A percentile compares a stretch with the other conserved stretches of the same genome.
These are phyloP conservation scores for Botryosphaeria dothidea DNA, from an alignment of 2,329 filamentous ascomycete species.

Conservation along the genomic window DNA sequence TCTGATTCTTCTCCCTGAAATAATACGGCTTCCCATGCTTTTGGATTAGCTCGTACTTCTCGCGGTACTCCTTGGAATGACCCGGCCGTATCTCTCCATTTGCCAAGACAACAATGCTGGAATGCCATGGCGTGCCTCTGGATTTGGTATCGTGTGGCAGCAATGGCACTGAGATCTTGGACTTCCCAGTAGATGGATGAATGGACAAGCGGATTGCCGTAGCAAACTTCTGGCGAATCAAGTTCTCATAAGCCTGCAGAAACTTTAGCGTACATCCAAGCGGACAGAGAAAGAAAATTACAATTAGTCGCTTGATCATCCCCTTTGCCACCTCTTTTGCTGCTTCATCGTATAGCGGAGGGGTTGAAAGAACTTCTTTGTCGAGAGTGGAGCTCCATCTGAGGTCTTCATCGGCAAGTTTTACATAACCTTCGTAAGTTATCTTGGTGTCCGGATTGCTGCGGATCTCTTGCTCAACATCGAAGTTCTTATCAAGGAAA, in stretches of 20 bases:
- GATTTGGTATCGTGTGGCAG: slow-evolving; percentile 1
- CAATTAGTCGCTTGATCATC: not conserved
- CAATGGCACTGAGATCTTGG: slow-evolving; percentile 14
- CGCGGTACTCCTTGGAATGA: not conserved
- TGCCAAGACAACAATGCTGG: not conserved
- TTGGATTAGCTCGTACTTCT: not conserved
- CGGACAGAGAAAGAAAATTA: not conserved
- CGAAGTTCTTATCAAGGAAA: not conserved
- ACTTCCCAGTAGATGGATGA: slow-evolving; percentile 15
- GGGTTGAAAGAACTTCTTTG: not conserved
- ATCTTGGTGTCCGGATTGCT: not conserved
- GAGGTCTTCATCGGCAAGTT: not conserved
- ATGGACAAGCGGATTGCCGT: slow-evolving; percentile 15
- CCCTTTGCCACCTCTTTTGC: not conserved
- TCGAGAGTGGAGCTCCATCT: not conserved
- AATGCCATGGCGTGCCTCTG: slow-evolving; percentile 12
- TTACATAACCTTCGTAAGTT: not conserved
- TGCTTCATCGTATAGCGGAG: not conserved
- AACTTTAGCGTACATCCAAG: not conserved
- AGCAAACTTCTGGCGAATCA: not conserved
- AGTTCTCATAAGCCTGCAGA: not conserved
- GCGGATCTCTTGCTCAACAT: not conserved
- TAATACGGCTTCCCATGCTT: not conserved
- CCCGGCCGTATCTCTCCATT: not conserved
- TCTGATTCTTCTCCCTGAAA: not conserved